phyloP scores from a whole-genome alignment of 2,329 filamentous ascomycete genomes.

The Tolypocladium sp. region DNA sequence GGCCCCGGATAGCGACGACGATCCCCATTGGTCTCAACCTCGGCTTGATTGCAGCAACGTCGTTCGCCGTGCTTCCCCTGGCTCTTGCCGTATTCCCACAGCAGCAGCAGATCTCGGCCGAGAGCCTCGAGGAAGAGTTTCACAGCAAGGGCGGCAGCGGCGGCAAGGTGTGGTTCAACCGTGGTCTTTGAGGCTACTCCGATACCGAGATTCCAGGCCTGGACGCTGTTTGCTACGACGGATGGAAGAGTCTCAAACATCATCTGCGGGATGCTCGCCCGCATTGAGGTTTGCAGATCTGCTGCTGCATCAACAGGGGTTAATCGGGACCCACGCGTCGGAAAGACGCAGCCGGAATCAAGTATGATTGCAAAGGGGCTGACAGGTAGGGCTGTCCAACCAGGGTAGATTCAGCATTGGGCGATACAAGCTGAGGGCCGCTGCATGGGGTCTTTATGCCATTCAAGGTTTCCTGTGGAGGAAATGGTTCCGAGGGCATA shows the following conservation, averaged over 20 bases:
- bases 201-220: not conserved
- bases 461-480: not conserved
- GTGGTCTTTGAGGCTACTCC: conserved; percentile 59
- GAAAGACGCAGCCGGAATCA: not conserved
- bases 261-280: not conserved
- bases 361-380: not conserved
- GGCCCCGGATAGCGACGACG: conserved; percentile 52
- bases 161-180: conserved; percentile 90
- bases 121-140: conserved; percentile 77
- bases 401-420: not conserved
- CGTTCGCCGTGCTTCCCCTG: conserved; percentile 78
- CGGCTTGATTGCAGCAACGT: conserved; percentile 76
- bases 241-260: not conserved
- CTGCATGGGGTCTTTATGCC: not conserved
- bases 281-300: not conserved
- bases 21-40: conserved; percentile 73
- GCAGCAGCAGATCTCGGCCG: conserved; percentile 69
- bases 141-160: conserved; percentile 67
- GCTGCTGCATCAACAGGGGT: not conserved
- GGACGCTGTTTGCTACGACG: not conserved
- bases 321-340: not conserved
- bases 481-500: not conserved
- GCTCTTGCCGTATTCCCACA: conserved; percentile 91
- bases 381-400: not conserved
- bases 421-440: not conserved